Evolutionary conservation across 345 rosid species (phyloP), one percentile per base, ranked within the genome.

Genomic region (Balakata baccata): DNA sequence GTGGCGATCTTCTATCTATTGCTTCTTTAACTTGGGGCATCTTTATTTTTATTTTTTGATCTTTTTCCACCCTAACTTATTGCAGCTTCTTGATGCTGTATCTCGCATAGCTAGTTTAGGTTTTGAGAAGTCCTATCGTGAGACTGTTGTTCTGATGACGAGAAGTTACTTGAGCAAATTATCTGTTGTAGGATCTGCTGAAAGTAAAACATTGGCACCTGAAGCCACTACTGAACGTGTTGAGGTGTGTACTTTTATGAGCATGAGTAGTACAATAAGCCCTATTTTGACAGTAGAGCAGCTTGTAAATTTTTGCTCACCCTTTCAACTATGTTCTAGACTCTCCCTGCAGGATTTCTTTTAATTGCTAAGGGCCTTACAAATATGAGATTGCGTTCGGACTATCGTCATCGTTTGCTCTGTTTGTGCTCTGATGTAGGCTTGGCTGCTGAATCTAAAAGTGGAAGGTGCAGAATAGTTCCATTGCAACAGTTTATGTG

Each of bases 261-360:
- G 72, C 58, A 39, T 65, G 6, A 47, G 58, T 53, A 54, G 22
- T 78, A 54, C 23, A 43, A 60, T 61, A 68, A 59, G 12, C 9
- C 47, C 74, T 47, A 73, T 51, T 47, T 69, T 77, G 74, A 64
- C 57, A 43, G 34, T 22, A 78, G 68, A 70, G 66, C 75, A 70
- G 66, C 75, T 68, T 79, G 70, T 79, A 68, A 78, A 62, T 74
- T 79, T 80, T 74, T 75, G 77, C 91, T 88, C 81, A 89, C 88
- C 66, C 53, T 72, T 90, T 82, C 85, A 75, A 73, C 81, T 81
- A 75, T 83, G 73, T 78, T 88, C 86, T 88, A 96, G 99, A 96
- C 98, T 84, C 99, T 96, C 80, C 99, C 99, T 84, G 97, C 97
- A 80, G 99, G 98, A 77, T 91, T 93, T 86, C 92, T 87, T 85